Percentiles rank a stretch among this genome's conserved stretches.
These are phyloP conservation scores for Lasiodiplodia sp. DNA, from an alignment of 2,329 filamentous ascomycete genomes.

Conservation along the genomic window DNA sequence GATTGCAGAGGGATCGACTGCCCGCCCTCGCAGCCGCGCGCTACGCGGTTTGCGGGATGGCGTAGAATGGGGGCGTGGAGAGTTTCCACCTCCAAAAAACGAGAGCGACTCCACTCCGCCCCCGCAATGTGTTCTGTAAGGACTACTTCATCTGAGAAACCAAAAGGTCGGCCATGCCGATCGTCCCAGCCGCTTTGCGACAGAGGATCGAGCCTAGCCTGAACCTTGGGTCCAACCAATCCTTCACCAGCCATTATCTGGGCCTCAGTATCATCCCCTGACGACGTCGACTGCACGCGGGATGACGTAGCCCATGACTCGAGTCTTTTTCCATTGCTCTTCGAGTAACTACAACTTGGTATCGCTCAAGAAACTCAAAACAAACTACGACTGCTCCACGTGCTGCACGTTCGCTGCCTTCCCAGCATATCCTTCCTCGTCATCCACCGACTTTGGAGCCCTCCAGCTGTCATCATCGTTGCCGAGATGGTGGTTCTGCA, in stretches of 20 bases:
- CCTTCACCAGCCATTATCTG: neutral
- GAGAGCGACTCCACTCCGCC: neutral
- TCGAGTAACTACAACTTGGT: too few relatives aligned
- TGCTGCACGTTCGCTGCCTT: conserved; percentile 3
- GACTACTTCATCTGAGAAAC: neutral
- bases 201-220: neutral
- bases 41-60: conserved; percentile 3
- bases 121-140: neutral
- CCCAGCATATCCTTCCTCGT: neutral
- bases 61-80: neutral
- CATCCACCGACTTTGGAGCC: neutral
- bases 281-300: too few relatives aligned
- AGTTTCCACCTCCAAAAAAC: neutral
- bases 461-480: neutral
- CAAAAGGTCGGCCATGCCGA: neutral
- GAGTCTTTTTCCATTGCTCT: too few relatives aligned
- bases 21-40: neutral
- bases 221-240: neutral
- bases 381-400: neutral
- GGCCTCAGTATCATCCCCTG: neutral
- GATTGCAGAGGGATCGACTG: neutral
- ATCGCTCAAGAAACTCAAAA: neutral
- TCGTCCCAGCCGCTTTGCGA: neutral
- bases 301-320: neutral
- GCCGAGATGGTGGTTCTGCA: conserved; percentile 18